Evolutionary conservation across 2,329 filamentous ascomycete species (phyloP), one percentile per base, ranked within the genome.

Genomic region (Ciborinia camelliae): DNA sequence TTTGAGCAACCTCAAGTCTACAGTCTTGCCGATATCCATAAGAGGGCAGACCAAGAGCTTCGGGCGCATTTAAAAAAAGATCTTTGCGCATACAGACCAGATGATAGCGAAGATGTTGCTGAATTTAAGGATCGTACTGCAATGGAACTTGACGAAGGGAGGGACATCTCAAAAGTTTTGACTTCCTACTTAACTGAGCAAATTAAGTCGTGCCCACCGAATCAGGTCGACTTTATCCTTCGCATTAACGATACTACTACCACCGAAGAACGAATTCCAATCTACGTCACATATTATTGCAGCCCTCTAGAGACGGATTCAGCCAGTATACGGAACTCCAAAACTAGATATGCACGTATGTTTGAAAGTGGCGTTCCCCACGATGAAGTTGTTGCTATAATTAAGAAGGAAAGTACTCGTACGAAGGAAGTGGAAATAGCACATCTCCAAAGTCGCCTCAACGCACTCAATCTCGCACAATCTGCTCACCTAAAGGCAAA

Each of bases 251-350:
- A 54, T 4, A 65, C 72, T 10, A 69, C 53, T 8, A 71, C 63
- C 4, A 32, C 64, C 10, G 67, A 71, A 62, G 68, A 74, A 32
- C 65, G 73, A 48, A 69, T 69, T 8, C 67, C 66, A 26, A 47
- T 71, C 23, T 74, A 72, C 58, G 63, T 69, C 23, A 54, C 66
- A 18, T 74, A 72, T 64, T 74, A 74, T 58, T 75, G 73, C 63
- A 54, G 62, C 1, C 53, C 62, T 18, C 26, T 43, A 4, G 51
- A 65, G 20, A 55, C 39, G 20, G 73, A 75, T 55, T 66, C 67
- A 9, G 57, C 66, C 12, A 66, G 69, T 12, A 63, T 69, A 15
- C 69, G 69, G 51, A 70, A 72, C 30, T 71, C 74, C 62, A 75
- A 75, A 63, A 45, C 59, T 3, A 75, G 74, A 63, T 74, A 73